Conservation (phyloP, 73 alveolate genomes). For the Tetrahymena borealis region DNA sequence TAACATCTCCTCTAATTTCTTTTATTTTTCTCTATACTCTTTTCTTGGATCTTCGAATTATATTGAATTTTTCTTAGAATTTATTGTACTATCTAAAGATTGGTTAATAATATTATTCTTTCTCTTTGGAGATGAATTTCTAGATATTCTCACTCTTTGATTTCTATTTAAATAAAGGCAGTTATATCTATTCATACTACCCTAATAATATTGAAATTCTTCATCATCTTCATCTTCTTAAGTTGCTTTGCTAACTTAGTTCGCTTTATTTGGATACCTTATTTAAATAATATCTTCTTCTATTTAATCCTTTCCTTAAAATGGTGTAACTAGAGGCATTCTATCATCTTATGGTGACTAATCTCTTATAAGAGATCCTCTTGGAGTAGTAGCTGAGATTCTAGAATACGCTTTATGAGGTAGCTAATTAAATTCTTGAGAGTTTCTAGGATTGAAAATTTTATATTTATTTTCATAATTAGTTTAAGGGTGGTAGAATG, state of each 20-base stretch:
- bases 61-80: neutral
- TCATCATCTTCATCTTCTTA: neutral
- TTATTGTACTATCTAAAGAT: neutral
- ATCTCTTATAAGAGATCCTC: neutral
- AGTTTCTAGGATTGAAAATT: neutral
- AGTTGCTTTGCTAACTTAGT: neutral
- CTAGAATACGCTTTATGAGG: neutral
- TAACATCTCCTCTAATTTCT: neutral
- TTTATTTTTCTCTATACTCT: neutral
- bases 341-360: neutral
- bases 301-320: neutral
- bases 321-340: neutral
- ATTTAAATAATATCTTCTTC: neutral
- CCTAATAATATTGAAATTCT: neutral
- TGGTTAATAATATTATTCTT: neutral
- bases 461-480: neutral
- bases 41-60: neutral
- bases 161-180: neutral
- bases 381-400: neutral
- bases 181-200: neutral
- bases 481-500: neutral
- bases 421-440: neutral
- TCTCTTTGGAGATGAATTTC: neutral
- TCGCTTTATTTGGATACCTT: neutral
- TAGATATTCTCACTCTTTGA: neutral